Conservation (phyloP, 371 early-diverging fungal genomes). For the Coemansia sp. region DNA sequence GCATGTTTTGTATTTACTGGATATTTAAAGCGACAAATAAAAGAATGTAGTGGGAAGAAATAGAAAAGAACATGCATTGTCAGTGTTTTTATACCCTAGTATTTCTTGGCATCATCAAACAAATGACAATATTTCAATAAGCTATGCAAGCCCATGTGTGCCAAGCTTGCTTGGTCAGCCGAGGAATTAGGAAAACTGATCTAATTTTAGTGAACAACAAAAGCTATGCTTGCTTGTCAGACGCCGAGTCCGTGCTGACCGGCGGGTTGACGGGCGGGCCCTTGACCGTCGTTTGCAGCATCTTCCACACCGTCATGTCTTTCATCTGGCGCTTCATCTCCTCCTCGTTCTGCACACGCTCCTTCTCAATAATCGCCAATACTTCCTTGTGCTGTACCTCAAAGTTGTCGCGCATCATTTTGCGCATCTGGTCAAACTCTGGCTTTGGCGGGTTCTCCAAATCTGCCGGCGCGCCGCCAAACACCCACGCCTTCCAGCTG, state of each 20-base stretch:
- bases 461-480: conserved; percentile 47
- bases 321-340: conserved; percentile 66
- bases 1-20: conserved; percentile 15
- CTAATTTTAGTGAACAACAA: not conserved
- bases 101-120: not conserved
- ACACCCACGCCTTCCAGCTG: conserved; percentile 53
- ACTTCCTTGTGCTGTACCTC: conserved; percentile 51
- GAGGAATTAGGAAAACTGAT: not conserved
- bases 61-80: not conserved
- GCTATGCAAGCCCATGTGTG: not conserved
- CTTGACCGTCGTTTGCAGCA: conserved; percentile 56
- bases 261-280: conserved; percentile 21
- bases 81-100: not conserved
- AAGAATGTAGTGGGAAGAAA: not conserved
- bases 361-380: conserved; percentile 59
- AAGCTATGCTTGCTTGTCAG: not conserved
- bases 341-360: conserved; percentile 60
- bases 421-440: conserved; percentile 59
- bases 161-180: not conserved
- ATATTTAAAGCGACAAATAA: not conserved
- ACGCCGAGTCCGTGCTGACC: not conserved
- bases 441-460: conserved; percentile 56
- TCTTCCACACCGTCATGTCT: conserved; percentile 72
- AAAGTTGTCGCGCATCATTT: conserved; percentile 62
- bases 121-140: not conserved